Evolutionary conservation across 805 yeast genomes (phyloP), one percentile per base, ranked within the genome.

Genomic region (Myxozyma neotropica): DNA sequence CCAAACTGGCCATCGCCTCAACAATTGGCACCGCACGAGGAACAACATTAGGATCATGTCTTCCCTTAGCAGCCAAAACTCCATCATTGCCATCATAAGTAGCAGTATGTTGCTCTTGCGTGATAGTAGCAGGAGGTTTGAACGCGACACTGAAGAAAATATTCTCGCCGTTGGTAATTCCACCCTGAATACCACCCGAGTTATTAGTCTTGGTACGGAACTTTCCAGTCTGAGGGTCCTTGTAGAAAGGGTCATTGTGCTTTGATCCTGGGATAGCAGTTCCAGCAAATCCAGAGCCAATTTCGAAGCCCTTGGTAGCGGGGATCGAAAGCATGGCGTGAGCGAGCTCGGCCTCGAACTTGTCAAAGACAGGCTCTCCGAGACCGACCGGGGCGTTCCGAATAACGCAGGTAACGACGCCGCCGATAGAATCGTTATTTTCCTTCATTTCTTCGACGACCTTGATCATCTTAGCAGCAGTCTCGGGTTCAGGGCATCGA

Each of bases 11-110:
- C 98, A 94, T 93, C 42, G 98, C 89, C 78, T 94, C 99, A 31
- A 94, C 98, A 70, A 94, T 94, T 53, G 99, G 98, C 62, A 94
- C 90, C 40, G 99, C 99, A 75, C 99, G 85, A 67, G 99, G 99
- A 21, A 96, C 96, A 56, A 94, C 99, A 70, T 92, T 89, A 35
- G 99, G 99, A 73, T 94, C 99, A 71, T 94, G 99, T 81, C 99
- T 88, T 57, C 99, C 99, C 74, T 93, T 86, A 36, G 99, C 97
- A 54, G 94, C 96, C 61, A 94, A 80, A 8, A 86, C 83, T 71
- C 99, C 99, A 52, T 78, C 84, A 67, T 82, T 81, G 69, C 99
- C 99, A 26, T 88, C 92, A 77, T 92, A 94, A 49, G 94, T 83
- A 27, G 90, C 83, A 17, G 99, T 94, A 43, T 80, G 76, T 79